These are phyloP conservation scores for Delphinella strobiligena DNA, from an alignment of 2,329 filamentous ascomycete species.

Conservation along the genomic window DNA sequence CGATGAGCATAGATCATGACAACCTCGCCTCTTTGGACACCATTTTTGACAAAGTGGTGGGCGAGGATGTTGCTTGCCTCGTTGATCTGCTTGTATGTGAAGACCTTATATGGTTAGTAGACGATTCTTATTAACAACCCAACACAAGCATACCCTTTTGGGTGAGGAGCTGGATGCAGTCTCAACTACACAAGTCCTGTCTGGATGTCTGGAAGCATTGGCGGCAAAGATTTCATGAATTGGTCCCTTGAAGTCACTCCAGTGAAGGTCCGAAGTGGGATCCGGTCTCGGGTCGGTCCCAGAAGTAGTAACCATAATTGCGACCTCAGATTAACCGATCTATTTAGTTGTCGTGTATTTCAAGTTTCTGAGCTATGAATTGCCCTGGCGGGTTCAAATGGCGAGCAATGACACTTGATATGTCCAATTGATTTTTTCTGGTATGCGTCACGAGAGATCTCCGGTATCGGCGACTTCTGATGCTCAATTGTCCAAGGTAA, in stretches of 20 bases:
- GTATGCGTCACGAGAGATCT: not conserved
- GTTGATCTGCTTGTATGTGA: slow-evolving; percentile 78
- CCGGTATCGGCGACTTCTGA: not conserved
- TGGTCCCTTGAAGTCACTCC: slow-evolving; percentile 51
- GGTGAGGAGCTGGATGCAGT: slow-evolving; percentile 39
- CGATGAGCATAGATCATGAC: slow-evolving; percentile 88
- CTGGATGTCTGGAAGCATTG: slow-evolving; percentile 57
- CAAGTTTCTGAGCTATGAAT: too few relatives aligned
- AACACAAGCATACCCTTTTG: slow-evolving; percentile 17
- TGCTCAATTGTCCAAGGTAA: too few relatives aligned
- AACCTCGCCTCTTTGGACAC: slow-evolving; percentile 68
- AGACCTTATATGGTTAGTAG: slow-evolving; percentile 27
- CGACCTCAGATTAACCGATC: too few relatives aligned
- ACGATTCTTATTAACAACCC: too few relatives aligned
- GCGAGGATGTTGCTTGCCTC: slow-evolving; percentile 72
- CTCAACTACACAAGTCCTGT: slow-evolving; percentile 56
- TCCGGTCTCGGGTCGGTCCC: slow-evolving; percentile 37
- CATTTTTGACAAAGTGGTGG: slow-evolving; percentile 63
- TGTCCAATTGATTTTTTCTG: not conserved
- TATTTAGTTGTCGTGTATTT: too few relatives aligned
- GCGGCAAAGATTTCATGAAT: slow-evolving; percentile 59
- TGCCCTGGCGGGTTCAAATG: too few relatives aligned
- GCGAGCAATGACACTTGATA: not conserved
- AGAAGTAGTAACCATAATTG: slow-evolving; percentile 15
- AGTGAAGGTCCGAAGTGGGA: slow-evolving; percentile 55